Evolutionary conservation across 768 basidiomycete genomes (phyloP).

Genomic region (Tephrocybe sp.): DNA sequence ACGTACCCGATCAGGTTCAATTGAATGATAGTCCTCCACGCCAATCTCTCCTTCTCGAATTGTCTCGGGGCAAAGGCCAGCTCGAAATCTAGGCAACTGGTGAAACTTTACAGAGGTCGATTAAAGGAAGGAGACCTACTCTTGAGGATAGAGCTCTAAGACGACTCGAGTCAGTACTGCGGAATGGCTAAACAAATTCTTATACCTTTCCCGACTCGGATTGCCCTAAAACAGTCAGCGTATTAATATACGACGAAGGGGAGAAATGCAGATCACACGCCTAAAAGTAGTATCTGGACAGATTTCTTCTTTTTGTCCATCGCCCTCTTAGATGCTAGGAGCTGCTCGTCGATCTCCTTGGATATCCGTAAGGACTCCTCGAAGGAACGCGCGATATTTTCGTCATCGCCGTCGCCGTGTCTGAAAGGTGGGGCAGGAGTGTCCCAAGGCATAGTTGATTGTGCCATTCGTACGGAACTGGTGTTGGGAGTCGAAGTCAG

Average conservation of each 20-base stretch:
- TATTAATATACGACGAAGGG: background rate
- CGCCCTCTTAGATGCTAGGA: constrained; percentile 44
- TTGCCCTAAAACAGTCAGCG: constrained; percentile 41
- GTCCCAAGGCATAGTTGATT: constrained; percentile 4
- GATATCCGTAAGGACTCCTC: constrained; percentile 45
- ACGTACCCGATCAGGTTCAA: constrained; percentile 66
- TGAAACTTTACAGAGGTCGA: background rate
- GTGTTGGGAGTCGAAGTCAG: background rate
- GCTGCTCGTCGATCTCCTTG: constrained; percentile 47
- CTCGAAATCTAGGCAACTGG: constrained; percentile 55
- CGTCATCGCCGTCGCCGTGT: background rate
- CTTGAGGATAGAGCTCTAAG: constrained; percentile 49
- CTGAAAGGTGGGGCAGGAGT: constrained; percentile 6
- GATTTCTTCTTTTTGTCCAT: constrained; percentile 51
- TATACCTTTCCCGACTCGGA: constrained; percentile 57
- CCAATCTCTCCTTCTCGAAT: constrained; percentile 54
- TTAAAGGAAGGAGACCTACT: constrained; percentile 28
- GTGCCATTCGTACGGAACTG: background rate
- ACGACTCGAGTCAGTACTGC: background rate
- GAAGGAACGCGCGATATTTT: constrained; percentile 21
- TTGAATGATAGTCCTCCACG: constrained; percentile 68
- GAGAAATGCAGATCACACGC: constrained; percentile 17
- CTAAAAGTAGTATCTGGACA: constrained; percentile 56
- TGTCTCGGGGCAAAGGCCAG: constrained; percentile 61
- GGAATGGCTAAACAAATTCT: background rate